Base-by-base conservation (phyloP, 768 basidiomycete species). In the Kwoniella heveanensis region DNA sequence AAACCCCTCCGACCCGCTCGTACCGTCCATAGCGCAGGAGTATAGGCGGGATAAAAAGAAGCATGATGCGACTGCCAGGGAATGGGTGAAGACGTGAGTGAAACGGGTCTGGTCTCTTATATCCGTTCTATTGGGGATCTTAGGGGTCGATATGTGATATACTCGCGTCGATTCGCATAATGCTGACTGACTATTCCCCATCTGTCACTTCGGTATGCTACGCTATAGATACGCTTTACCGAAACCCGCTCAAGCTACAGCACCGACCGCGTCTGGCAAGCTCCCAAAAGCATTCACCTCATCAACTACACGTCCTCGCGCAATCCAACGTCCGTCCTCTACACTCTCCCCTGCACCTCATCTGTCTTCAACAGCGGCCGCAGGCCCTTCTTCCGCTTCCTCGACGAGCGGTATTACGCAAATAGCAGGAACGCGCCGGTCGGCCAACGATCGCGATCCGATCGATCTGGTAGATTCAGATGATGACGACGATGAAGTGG, bases 51-150 rank as follows among this genome's bases (percentile, higher is more conserved):
- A 76, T 73, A 85, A 89, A 54, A 83, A 83, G 56, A 83, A 84
- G 57, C 90, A 93, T 77, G 91, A 94, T 76, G 81, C 82, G 13
- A 91, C 85, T 1, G 92, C 92, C 3, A 85, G 86, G 36, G 84
- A 88, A 64, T 92, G 90, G 90, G 90, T 89, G 0, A 83, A 86
- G 58, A 50, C 69, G 78, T 79, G 51, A 52, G 78, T 69, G 29
- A 51, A 7, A n/a, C 12, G 12, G n/a, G n/a, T n/a, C n/a, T n/a
- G n/a, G n/a, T n/a, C n/a, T n/a, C 32, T 36, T 36, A 36, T 36
- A 36, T 53, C 19, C 24, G 27, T 7, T 24, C n/a, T 53, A 10
- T 9, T 21, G 51, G 12, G 10, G 51, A 19, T n/a, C n/a, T n/a
- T n/a, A n/a, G n/a, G n/a, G n/a, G n/a, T n/a, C n/a, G n/a, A n/a